A percentile compares a stretch with the other conserved stretches of the same genome.
phyloP scores from a whole-genome alignment of 768 basidiomycete genomes.

The Tricholoma saponaceum region DNA sequence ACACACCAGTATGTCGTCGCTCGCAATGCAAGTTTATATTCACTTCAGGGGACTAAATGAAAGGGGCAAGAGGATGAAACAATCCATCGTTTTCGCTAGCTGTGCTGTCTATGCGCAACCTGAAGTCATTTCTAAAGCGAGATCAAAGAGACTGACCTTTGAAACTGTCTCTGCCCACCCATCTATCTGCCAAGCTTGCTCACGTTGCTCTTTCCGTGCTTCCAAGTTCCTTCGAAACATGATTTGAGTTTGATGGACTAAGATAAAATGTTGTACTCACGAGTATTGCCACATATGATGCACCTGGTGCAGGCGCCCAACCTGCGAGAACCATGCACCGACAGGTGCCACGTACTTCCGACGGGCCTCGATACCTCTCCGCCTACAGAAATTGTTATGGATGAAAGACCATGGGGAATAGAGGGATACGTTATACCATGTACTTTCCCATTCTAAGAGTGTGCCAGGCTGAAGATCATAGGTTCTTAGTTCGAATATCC shows the following conservation, averaged over 20 bases:
- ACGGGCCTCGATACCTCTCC: conserved; percentile 91
- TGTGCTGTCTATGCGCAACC: conserved; percentile 69
- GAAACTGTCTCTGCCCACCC: conserved; percentile 95
- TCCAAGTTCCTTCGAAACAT: conserved; percentile 55
- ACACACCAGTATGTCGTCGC: too few species aligned
- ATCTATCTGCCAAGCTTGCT: conserved; percentile 91
- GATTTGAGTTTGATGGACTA: conserved; percentile 8
- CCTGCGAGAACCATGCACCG: conserved; percentile 90
- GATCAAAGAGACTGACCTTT: conserved; percentile 50
- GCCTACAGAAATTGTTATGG: conserved; percentile 42
- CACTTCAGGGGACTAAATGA: conserved; percentile 85
- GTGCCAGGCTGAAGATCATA: conserved; percentile 89
- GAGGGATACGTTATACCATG: conserved; percentile 56
- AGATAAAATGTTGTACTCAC: conserved; percentile 39
- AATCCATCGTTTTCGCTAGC: conserved; percentile 82
- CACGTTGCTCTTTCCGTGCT: conserved; percentile 76
- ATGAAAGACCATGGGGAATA: background rate
- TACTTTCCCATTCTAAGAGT: conserved; percentile 90
- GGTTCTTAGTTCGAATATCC: conserved; percentile 88
- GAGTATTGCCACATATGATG: conserved; percentile 98
- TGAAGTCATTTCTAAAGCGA: conserved; percentile 1
- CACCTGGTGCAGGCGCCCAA: conserved; percentile 81
- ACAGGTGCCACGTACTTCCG: conserved; percentile 81
- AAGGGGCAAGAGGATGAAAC: conserved; percentile 75
- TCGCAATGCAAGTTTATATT: conserved; percentile 8